Percentiles rank a stretch among this genome's conserved stretches.
Evolutionary conservation across 768 basidiomycete genomes (phyloP).

Genomic region (Suillus clintonianus): DNA sequence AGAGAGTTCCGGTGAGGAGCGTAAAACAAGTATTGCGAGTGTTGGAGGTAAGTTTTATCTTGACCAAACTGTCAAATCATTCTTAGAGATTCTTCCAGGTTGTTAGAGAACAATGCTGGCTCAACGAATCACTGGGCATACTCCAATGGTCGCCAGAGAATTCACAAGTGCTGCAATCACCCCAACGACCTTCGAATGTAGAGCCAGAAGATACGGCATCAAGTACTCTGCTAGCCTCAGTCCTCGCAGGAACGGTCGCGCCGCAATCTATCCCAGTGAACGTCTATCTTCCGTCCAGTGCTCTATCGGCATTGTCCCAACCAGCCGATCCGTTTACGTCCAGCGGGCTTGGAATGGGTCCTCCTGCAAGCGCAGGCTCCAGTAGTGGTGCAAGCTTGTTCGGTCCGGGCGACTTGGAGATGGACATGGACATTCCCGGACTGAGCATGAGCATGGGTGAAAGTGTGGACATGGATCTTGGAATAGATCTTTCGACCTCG

Average conservation of each 20-base stretch:
- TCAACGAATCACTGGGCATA: conserved; percentile 68
- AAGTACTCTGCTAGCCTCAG: conserved; percentile 60
- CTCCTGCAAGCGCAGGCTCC: conserved; percentile 19
- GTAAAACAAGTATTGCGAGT: conserved; percentile 77
- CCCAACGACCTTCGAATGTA: background rate
- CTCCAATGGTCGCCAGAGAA: conserved; percentile 64
- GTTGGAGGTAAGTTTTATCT: conserved; percentile 53
- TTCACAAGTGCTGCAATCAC: conserved; percentile 7
- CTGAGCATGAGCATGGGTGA: conserved; percentile 36
- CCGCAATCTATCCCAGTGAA: conserved; percentile 63
- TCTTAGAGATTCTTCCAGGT: conserved; percentile 42
- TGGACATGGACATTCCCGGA: conserved; percentile 38
- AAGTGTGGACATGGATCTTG: conserved; percentile 29
- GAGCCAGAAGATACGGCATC: conserved; percentile 36
- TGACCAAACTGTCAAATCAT: background rate
- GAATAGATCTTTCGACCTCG: conserved; percentile 23
- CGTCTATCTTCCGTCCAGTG: conserved; percentile 53
- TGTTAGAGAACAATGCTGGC: conserved; percentile 82
- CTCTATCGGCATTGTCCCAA: conserved; percentile 22
- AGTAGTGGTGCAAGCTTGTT: conserved; percentile 30
- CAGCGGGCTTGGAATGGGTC: conserved; percentile 26
- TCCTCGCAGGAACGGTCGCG: conserved; percentile 55
- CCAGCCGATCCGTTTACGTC: conserved; percentile 9
- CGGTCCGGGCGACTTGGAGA: conserved; percentile 32
- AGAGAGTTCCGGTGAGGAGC: conserved; percentile 68